These are phyloP conservation scores for Globisporangium solare DNA, from an alignment of 352 stramenopile species.

Conservation along the genomic window DNA sequence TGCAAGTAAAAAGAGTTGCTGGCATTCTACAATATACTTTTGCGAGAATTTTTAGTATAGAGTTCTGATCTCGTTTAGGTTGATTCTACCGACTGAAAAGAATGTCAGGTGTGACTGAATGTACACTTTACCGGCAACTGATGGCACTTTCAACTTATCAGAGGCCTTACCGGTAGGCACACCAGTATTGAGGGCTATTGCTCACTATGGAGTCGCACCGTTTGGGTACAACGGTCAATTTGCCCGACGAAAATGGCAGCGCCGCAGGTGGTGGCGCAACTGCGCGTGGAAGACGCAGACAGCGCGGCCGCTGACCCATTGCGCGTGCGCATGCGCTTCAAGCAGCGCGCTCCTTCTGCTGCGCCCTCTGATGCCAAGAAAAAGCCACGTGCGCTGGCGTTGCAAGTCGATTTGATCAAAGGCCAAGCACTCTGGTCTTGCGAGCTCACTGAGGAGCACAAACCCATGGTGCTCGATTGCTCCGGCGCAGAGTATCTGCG, in stretches of 20 bases:
- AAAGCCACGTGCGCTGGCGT: neutral
- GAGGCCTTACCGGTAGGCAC: neutral
- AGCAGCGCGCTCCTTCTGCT: slow-evolving; percentile 1
- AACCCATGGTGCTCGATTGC: slow-evolving; percentile 41
- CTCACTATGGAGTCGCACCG: neutral
- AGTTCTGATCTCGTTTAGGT: no score
- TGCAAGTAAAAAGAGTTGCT: no score
- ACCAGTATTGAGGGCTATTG: neutral
- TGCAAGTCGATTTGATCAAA: slow-evolving; percentile 30
- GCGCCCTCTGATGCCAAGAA: neutral
- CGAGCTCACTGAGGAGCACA: slow-evolving; percentile 28
- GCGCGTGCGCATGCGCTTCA: slow-evolving; percentile 27
- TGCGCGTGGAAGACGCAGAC: slow-evolving; percentile 23
- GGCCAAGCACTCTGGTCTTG: slow-evolving; percentile 25
- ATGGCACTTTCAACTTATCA: no score
- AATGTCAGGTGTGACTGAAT: no score
- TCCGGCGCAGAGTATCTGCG: slow-evolving; percentile 28
- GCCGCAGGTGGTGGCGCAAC: slow-evolving; percentile 13
- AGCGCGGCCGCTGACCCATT: neutral
- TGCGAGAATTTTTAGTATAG: no score
- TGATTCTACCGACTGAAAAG: no score
- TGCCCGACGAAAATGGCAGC: neutral
- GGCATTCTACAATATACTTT: no score
- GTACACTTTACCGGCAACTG: no score
- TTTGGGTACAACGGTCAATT: neutral